Evolutionary conservation across 768 basidiomycete species (phyloP), one percentile per base, ranked within the genome.

Genomic region (Nidula microcarpa): DNA sequence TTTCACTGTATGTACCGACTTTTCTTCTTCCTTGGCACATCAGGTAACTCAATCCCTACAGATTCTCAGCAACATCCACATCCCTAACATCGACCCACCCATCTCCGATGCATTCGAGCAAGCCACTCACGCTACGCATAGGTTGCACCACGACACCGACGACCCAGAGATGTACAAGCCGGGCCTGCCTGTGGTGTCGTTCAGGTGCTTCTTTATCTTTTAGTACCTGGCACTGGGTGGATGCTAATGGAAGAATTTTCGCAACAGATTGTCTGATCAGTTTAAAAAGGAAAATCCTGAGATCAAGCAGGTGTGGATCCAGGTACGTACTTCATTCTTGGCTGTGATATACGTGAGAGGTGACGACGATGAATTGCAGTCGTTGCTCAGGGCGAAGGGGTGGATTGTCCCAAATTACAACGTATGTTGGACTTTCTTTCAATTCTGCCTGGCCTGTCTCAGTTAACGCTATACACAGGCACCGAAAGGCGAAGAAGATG

Each of bases 361-460:
- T 43, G 32, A 32, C 6, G 7, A 33, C 11, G 34, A 30, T 23
- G 7, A 56, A 30, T 30, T 30, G 23, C 23, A 79, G 70, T 67
- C 68, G 32, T 62, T 81, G 58, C 61, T 82, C 30, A 68, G 76
- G 45, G 68, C 67, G 7, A 81, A 80, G 57, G 79, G 81, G 2
- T 85, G 83, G 83, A 84, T 85, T 51, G 79, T 83, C 1, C 81
- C 82, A 8, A 82, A 84, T 62, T 84, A 85, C 58, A 70, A 72
- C 41, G 75, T 72, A 53, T n/a, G 63, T 58, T 36, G 18, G 6
- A 41, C 23, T 47, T 51, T 45, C 16, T 35, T 46, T 30, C 43
- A 14, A 5, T 30, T 34, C 34, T 13, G 1, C 8, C 13, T 47
- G 30, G 3, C 18, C 7, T 11, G 23, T 45, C 18, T 35, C 11